A percentile compares a stretch with the other conserved stretches of the same genome.
phyloP scores from a whole-genome alignment of 345 rosid genomes.

The Melaleuca alternifolia region DNA sequence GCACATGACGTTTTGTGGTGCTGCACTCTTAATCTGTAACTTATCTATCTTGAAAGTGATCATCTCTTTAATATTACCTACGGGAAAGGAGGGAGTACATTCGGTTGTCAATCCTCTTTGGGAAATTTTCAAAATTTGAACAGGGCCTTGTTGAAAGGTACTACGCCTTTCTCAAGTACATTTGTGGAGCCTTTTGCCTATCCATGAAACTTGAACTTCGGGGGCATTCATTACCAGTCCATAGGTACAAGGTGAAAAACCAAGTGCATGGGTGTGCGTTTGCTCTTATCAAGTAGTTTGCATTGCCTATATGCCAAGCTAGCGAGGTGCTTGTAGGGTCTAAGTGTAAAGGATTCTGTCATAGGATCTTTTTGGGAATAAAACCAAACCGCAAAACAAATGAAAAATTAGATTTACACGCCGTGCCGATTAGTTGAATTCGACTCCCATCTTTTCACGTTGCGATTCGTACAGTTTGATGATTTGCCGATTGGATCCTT shows the following conservation, averaged over 20 bases:
- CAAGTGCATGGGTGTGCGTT: background rate
- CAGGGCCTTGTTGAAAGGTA: background rate
- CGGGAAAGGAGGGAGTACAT: background rate
- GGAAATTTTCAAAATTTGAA: background rate
- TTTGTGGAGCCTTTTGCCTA: background rate
- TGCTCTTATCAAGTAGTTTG: background rate
- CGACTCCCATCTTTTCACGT: background rate
- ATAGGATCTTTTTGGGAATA: background rate
- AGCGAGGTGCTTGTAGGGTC: background rate
- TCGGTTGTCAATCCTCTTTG: background rate
- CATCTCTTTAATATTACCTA: fast-evolving
- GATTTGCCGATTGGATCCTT: background rate
- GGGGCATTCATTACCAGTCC: background rate
- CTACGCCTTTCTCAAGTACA: background rate
- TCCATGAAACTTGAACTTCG: background rate
- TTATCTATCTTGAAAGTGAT: fast-evolving
- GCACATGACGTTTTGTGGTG: background rate
- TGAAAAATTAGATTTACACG: background rate
- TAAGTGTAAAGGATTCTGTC: background rate
- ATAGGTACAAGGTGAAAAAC: background rate
- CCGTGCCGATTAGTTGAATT: background rate
- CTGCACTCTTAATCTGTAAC: background rate
- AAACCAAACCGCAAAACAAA: background rate
- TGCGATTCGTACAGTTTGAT: background rate
- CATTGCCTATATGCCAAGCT: background rate